Evolutionary conservation across 2,329 filamentous ascomycete species (phyloP), one percentile per base, ranked within the genome.

Genomic region (Clarireedia homoeocarpa): DNA sequence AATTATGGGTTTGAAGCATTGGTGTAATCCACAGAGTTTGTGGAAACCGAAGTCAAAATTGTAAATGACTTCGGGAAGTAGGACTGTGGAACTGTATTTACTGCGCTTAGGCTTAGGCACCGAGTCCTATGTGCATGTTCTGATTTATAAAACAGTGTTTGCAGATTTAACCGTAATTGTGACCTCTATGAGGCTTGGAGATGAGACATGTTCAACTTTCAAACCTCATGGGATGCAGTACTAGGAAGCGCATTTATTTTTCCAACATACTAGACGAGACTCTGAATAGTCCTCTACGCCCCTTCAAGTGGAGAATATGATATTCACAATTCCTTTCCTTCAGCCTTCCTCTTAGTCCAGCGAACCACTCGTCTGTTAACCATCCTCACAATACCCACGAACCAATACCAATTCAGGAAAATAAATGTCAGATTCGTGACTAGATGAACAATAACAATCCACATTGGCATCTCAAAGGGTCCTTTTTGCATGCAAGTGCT

Each of bases 21-120:
- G 53, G 53, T 56, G 53, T 24, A 52, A 56, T 56, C 6, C 24
- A 3, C 48, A 56, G 53, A 56, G 53, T 40, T 6, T 56, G 5
- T 56, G 53, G 53, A 15, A 46, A 12, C 53, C 53, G 5, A 55
- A 44, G 14, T 17, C 24, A 20, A 50, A 26, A 14, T 6, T 24
- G n/a, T 42, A 20, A 20, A 34, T 4, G n/a, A 20, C 17, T 5
- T 7, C n/a, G 15, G 39, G 10, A 34, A 14, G 30, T 34, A 12
- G 30, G 30, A 34, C 30, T 1, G 2, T 34, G 30, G n/a, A 46
- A 6, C 20, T 20, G 3, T 20, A 7, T 7, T 5, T 47, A 10
- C 7, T 27, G 9, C 2, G 4, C 2, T 27, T n/a, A 10, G 2
- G n/a, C 14, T 24, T 47, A 2, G 12, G 2, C 24, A 27, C 10